These are phyloP conservation scores for Poa annua DNA, from an alignment of 176 grass and related monocot species.

Conservation along the genomic window DNA sequence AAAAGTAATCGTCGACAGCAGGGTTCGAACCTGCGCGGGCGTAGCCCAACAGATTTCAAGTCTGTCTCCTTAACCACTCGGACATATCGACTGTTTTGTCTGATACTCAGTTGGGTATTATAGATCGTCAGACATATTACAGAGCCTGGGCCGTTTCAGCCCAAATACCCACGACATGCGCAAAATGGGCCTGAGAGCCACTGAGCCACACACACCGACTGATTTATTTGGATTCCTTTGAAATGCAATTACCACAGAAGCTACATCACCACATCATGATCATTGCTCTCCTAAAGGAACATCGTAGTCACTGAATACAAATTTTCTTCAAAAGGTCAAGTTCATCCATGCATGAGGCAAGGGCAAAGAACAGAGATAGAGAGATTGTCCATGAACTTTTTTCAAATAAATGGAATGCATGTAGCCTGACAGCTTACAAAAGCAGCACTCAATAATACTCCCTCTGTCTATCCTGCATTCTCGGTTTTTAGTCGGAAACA, in stretches of 20 bases:
- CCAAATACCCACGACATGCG: neutral
- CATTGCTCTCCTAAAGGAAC: neutral
- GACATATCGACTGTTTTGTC: constrained; percentile 83
- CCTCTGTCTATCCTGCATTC: too few relatives aligned
- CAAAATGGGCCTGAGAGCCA: neutral
- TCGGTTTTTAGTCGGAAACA: too few relatives aligned
- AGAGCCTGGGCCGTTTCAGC: too few relatives aligned
- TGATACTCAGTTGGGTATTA: too few relatives aligned
- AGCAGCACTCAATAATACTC: too few relatives aligned
- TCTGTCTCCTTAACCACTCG: constrained; percentile 99
- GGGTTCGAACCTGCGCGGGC: constrained; percentile 97
- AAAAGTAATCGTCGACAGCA: constrained; percentile 64
- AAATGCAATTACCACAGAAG: neutral
- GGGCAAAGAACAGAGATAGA: neutral
- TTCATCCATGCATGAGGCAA: neutral
- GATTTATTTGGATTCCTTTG: neutral
- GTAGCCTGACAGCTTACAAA: too few relatives aligned
- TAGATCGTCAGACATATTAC: too few relatives aligned
- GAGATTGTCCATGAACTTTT: too few relatives aligned
- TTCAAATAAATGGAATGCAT: too few relatives aligned
- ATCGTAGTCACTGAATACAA: too few relatives aligned
- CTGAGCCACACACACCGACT: neutral
- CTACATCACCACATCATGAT: neutral
- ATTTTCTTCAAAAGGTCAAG: neutral
- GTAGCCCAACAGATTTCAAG: constrained; percentile 99